Base-by-base conservation (phyloP, 2,329 filamentous ascomycete genomes). In the Emergomyces orientalis region DNA sequence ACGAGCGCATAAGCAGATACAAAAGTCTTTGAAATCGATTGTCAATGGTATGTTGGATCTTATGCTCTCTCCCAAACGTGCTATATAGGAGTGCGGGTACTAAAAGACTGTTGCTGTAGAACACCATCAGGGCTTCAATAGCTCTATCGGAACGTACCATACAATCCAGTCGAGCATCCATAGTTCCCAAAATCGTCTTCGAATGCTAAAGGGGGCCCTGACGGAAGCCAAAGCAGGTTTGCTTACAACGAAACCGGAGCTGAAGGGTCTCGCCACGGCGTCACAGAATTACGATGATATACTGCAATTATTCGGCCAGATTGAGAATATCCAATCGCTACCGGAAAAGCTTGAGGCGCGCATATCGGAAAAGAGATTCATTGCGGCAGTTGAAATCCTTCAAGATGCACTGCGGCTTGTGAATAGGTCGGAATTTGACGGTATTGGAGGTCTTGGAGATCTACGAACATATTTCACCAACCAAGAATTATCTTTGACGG, bases 111-210 rank as follows among this genome's bases (percentile, higher is more conserved):
- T 34, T 22, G 27, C 45, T 63, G 61, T 63, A 82, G 93, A 99
- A 78, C 93, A 99, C 73, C 93, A 99, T 72, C 94, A 99, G 75
- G 95, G 94, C 56, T 99, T 99, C 82, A 99, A 97, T 78, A 96
- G 91, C 75, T 97, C 93, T 59, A 97, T 99, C 66, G 94, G 93
- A 75, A 97, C 93, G 25, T 99, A 97, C 73, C 95, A 99, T 80
- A 97, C 96, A 76, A 99, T 99, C 65, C 94, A 99, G 75, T 86
- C 87, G 60, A 96, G 91, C 76, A 94, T 99, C 67, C 89, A 93
- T 70, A 82, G 85, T 59, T 96, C 91, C 19, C 94, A 99, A 76
- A 87, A 87, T 70, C 86, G 91, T 64, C 90, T 99, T 61, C 86
- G 93, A 63, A 80, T 82, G 14, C 80, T 99, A 65, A 94, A 93